phyloP scores from a whole-genome alignment of 345 rosid genomes.

The Microcos paniculata region DNA sequence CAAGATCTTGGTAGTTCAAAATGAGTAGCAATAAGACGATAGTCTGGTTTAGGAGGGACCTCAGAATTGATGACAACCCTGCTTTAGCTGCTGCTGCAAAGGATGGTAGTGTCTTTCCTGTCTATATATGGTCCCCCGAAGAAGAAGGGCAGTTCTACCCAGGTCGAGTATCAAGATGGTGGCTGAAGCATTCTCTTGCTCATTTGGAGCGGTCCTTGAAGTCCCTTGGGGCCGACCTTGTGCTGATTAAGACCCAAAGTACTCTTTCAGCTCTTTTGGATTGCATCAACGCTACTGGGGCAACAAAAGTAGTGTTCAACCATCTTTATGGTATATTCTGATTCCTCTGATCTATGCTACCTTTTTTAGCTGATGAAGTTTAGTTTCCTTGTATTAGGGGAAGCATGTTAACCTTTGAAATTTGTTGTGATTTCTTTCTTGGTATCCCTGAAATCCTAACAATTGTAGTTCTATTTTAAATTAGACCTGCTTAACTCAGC shows the following conservation, averaged over 20 bases:
- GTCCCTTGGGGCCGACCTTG: conserved; percentile 76
- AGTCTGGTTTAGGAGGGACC: conserved; percentile 97
- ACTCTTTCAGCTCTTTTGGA: conserved; percentile 68
- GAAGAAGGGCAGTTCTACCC: conserved; percentile 92
- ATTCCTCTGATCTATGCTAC: conserved; percentile 1
- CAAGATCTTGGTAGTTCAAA: conserved; percentile 17
- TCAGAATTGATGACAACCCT: conserved; percentile 95
- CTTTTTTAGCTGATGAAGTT: neutral
- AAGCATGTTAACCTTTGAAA: neutral
- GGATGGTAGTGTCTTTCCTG: conserved; percentile 74
- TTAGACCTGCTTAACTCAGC: neutral
- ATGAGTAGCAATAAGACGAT: conserved; percentile 61
- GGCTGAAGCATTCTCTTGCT: conserved; percentile 86
- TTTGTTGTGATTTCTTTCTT: neutral
- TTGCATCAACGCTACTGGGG: conserved; percentile 57
- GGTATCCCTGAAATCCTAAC: neutral
- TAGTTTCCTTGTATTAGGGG: neutral
- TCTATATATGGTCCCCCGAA: conserved; percentile 89
- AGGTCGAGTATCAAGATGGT: conserved; percentile 94
- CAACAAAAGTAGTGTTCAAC: conserved; percentile 78
- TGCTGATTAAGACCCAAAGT: conserved; percentile 62
- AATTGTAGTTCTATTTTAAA: neutral
- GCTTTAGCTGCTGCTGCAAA: conserved; percentile 88
- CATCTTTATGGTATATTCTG: conserved; percentile 73
- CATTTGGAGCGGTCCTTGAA: conserved; percentile 66